phyloP scores from a whole-genome alignment of 2,329 filamentous ascomycete genomes.

The Microcera coccophila region DNA sequence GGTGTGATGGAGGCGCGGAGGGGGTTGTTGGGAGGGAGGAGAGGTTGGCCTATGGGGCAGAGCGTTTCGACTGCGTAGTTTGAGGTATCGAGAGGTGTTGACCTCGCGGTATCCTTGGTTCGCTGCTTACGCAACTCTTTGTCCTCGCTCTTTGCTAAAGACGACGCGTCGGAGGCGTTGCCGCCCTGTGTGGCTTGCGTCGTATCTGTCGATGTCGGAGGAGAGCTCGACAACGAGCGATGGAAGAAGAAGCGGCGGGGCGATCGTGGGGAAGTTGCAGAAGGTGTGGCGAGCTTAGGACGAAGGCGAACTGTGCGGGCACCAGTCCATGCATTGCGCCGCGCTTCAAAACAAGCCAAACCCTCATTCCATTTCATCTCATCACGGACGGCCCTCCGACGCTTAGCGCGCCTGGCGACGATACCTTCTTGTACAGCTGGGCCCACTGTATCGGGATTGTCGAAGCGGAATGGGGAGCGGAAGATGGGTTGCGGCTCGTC shows the following conservation, averaged over 20 bases:
- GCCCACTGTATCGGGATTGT: slow-evolving; percentile 47
- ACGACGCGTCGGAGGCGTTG: slow-evolving; percentile 39
- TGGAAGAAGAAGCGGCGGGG: slow-evolving; percentile 50
- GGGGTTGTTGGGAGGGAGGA: slow-evolving; percentile 69
- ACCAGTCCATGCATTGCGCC: slow-evolving; percentile 81
- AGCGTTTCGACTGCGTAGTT: slow-evolving; percentile 56
- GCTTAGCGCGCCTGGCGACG: slow-evolving; percentile 50
- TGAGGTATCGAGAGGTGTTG: slow-evolving; percentile 18
- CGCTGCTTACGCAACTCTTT: slow-evolving; percentile 30
- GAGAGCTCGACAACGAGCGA: slow-evolving; percentile 41
- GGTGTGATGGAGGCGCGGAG: slow-evolving; percentile 75
- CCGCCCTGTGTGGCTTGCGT: slow-evolving; percentile 23
- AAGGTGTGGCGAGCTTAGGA: slow-evolving; percentile 40
- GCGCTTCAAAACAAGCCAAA: slow-evolving; percentile 70
- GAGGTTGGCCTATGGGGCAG: slow-evolving; percentile 67
- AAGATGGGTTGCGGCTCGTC: slow-evolving; percentile 36
- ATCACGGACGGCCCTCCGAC: slow-evolving; percentile 55
- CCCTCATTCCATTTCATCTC: slow-evolving; percentile 78
- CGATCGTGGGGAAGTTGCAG: slow-evolving; percentile 44
- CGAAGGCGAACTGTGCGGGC: slow-evolving; percentile 59
- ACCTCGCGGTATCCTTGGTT: slow-evolving; percentile 33
- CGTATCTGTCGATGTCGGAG: slow-evolving; percentile 27
- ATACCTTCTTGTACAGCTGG: slow-evolving; percentile 38
- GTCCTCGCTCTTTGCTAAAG: slow-evolving; percentile 37
- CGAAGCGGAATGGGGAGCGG: slow-evolving; percentile 49